These are phyloP conservation scores for Citrus reticulata DNA, from an alignment of 345 rosid species.

Conservation along the genomic window DNA sequence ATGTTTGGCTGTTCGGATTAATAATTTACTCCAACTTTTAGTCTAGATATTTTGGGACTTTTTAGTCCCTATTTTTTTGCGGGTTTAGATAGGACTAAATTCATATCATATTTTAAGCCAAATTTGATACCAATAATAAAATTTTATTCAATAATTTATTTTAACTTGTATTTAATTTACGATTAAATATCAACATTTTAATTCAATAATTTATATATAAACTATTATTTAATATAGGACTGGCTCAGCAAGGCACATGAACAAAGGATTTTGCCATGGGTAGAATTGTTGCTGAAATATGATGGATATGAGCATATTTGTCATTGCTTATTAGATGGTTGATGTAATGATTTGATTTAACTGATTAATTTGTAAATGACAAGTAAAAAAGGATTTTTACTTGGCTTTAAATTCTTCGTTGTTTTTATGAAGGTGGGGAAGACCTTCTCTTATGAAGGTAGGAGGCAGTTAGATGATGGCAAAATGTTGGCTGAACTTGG, in stretches of 20 bases:
- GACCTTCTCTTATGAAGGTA: slow-evolving; percentile 64
- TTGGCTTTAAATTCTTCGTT: slow-evolving; percentile 1
- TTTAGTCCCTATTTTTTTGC: too few relatives aligned
- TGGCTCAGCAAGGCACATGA: background rate
- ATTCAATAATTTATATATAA: too few relatives aligned
- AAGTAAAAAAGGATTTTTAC: slow-evolving; percentile 8
- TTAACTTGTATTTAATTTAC: too few relatives aligned
- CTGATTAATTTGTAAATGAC: background rate
- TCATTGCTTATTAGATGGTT: background rate
- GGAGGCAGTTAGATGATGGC: slow-evolving; percentile 70
- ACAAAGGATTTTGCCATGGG: background rate
- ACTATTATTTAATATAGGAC: background rate
- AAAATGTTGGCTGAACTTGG: slow-evolving; percentile 72
- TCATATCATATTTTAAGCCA: too few relatives aligned
- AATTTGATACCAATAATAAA: too few relatives aligned
- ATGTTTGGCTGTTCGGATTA: too few relatives aligned
- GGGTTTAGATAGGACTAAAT: too few relatives aligned
- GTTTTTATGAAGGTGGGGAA: slow-evolving; percentile 60
- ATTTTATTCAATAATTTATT: too few relatives aligned
- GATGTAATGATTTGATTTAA: background rate
- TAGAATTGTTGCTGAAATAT: background rate
- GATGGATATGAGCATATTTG: slow-evolving; percentile 3
- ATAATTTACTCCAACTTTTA: too few relatives aligned
- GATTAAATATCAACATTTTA: too few relatives aligned
- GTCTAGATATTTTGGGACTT: too few relatives aligned